Percentiles rank a stretch among this genome's conserved stretches.
phyloP scores from a whole-genome alignment of 768 basidiomycete genomes.

The Russula sp. region DNA sequence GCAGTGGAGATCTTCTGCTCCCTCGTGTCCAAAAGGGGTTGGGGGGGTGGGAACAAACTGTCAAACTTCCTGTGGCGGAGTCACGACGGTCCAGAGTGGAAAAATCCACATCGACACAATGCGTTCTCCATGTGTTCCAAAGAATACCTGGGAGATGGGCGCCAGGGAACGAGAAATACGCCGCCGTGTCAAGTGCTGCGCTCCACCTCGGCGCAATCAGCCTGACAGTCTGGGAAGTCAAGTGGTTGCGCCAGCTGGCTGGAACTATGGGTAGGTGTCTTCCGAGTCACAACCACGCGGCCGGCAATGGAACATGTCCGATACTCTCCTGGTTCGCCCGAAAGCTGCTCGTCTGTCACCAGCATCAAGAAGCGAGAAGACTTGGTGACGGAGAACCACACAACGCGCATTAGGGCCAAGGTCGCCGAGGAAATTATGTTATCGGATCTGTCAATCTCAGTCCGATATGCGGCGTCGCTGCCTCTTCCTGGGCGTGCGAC shows the following conservation, averaged over 20 bases:
- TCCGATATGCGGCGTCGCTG: background rate
- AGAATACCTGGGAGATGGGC: constrained; percentile 14
- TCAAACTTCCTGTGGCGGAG: constrained; percentile 6
- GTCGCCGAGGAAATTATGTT: constrained; percentile 15
- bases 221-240: constrained; percentile 12
- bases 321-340: constrained; percentile 1
- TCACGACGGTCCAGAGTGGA: background rate
- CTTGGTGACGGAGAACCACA: background rate
- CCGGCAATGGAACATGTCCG: background rate
- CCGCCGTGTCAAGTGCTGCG: background rate
- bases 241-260: constrained; percentile 8
- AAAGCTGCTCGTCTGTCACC: background rate
- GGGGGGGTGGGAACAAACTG: background rate
- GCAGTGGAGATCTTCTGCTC: constrained; percentile 12
- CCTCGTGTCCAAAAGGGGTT: constrained; percentile 20
- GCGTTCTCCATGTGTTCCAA: constrained; percentile 17
- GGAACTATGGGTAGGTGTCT: background rate
- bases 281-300: background rate
- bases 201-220: constrained; percentile 14
- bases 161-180: constrained; percentile 7
- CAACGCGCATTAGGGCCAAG: background rate
- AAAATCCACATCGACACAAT: background rate
- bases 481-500: background rate
- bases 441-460: constrained; percentile 15
- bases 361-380: background rate